These are phyloP conservation scores for Xylariaceae sp. DNA, from an alignment of 2,329 filamentous ascomycete genomes.

Conservation along the genomic window DNA sequence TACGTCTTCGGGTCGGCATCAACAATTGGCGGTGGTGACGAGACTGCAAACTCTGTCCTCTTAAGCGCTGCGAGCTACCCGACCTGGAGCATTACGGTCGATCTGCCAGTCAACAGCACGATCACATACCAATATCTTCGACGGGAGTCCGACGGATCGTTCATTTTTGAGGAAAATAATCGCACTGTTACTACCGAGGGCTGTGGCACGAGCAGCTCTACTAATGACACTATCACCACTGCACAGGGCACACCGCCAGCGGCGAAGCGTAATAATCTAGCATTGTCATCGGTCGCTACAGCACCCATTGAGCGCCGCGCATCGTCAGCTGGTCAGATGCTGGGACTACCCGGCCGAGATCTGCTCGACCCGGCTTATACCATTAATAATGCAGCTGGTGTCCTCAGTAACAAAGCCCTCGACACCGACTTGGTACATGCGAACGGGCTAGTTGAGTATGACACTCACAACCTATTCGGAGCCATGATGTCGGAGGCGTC, in stretches of 20 bases:
- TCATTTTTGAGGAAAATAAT: not conserved
- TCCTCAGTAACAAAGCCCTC: conserved; percentile 44
- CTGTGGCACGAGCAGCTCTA: not conserved
- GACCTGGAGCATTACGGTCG: not conserved
- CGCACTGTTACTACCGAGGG: not conserved
- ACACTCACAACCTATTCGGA: conserved; percentile 64
- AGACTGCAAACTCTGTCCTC: not conserved
- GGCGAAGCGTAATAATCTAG: not conserved
- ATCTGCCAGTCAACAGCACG: not conserved
- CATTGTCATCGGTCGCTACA: not conserved
- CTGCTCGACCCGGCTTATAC: conserved; percentile 54
- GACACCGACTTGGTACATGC: conserved; percentile 56
- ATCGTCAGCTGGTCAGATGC: conserved; percentile 28
- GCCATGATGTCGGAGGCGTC: conserved; percentile 59
- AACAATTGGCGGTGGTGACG: not conserved
- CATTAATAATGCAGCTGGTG: conserved; percentile 47
- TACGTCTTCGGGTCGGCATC: not conserved
- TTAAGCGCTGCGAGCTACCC: not conserved
- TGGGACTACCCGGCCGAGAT: conserved; percentile 53
- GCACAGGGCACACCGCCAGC: not conserved
- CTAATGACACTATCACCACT: not conserved
- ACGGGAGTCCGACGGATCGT: not conserved
- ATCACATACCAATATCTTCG: not conserved
- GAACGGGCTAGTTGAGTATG: conserved; percentile 58
- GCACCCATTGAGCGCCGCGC: not conserved